Percentiles rank a stretch among this genome's conserved stretches.
These are phyloP conservation scores for Cokeromyces recurvatus DNA, from an alignment of 371 early-diverging fungal species.

Conservation along the genomic window DNA sequence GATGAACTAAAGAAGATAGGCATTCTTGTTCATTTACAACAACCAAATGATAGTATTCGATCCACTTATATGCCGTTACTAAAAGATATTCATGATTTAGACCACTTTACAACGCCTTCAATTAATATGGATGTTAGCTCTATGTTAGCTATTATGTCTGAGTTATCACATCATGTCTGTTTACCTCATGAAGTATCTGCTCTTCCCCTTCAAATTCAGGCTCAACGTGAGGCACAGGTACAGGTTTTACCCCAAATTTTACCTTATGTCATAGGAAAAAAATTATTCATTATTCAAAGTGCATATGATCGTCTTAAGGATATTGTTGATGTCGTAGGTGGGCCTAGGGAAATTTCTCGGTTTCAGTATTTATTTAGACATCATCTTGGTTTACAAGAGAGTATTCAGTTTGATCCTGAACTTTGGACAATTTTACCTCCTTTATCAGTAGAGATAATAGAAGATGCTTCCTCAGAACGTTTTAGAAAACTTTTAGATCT, in stretches of 20 bases:
- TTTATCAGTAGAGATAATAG: constrained; percentile 30
- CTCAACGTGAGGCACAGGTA: constrained; percentile 29
- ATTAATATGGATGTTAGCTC: constrained; percentile 58
- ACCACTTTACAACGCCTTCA: constrained; percentile 19
- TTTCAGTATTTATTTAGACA: constrained; percentile 37
- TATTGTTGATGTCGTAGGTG: constrained; percentile 48
- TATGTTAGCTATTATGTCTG: constrained; percentile 45
- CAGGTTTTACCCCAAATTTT: constrained; percentile 39
- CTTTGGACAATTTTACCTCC: constrained; percentile 29
- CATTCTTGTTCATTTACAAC: constrained; percentile 23
- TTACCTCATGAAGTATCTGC: constrained; percentile 33
- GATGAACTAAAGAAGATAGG: constrained; percentile 34
- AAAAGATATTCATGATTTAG: constrained; percentile 3
- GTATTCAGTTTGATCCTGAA: constrained; percentile 11
- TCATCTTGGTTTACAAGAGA: constrained; percentile 2
- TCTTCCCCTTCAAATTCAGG: constrained; percentile 49
- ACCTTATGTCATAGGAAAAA: constrained; percentile 26
- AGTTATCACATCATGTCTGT: constrained; percentile 41
- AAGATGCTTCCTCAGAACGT: constrained; percentile 37
- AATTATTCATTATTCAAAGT: constrained; percentile 37
- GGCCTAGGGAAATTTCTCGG: constrained; percentile 39
- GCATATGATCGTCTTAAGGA: constrained; percentile 44
- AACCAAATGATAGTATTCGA: not conserved
- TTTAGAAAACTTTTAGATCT: constrained; percentile 35
- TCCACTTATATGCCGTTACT: constrained; percentile 5